Evolutionary conservation across 2,329 filamentous ascomycete genomes (phyloP).

Genomic region (Fusarium transvaalense): DNA sequence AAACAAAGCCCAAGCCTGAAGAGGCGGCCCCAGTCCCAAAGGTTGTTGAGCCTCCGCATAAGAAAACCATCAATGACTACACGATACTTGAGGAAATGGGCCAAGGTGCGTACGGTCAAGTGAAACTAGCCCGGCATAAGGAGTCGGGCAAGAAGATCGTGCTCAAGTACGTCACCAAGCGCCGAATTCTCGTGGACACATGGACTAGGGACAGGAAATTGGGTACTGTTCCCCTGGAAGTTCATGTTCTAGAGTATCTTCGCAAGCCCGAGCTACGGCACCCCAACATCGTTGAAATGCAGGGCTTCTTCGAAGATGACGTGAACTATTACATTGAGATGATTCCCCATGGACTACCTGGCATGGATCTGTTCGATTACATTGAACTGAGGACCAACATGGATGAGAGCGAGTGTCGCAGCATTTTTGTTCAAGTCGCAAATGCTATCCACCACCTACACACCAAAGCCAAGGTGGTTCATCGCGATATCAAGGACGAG

Average conservation of each 20-base stretch:
- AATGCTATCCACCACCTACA: conserved; percentile 92
- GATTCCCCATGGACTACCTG: conserved; percentile 92
- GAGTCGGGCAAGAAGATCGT: conserved; percentile 86
- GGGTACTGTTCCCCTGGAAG: conserved; percentile 95
- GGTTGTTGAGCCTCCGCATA: conserved; percentile 60
- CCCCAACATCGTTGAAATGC: conserved; percentile 79
- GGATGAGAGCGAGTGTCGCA: conserved; percentile 93
- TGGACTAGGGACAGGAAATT: conserved; percentile 95
- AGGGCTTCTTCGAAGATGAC: conserved; percentile 81
- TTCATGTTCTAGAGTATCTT: conserved; percentile 95
- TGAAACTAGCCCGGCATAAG: conserved; percentile 92
- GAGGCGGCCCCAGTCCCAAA: conserved; percentile 54
- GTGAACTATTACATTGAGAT: conserved; percentile 99
- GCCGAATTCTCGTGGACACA: conserved; percentile 95
- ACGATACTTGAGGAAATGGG: conserved; percentile 97
- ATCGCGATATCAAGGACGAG: conserved; percentile 98
- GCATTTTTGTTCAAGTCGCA: conserved; percentile 95
- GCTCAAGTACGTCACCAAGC: conserved; percentile 97
- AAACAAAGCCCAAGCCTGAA: conserved; percentile 49
- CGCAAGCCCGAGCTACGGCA: conserved; percentile 77
- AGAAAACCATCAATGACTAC: conserved; percentile 92
- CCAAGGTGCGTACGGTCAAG: conserved; percentile 96
- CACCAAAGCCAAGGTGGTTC: conserved; percentile 89
- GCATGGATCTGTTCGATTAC: conserved; percentile 99
- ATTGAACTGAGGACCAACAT: conserved; percentile 97